phyloP scores from a whole-genome alignment of 495 filamentous ascomycete genomes.

The Xylaria telfairii region DNA sequence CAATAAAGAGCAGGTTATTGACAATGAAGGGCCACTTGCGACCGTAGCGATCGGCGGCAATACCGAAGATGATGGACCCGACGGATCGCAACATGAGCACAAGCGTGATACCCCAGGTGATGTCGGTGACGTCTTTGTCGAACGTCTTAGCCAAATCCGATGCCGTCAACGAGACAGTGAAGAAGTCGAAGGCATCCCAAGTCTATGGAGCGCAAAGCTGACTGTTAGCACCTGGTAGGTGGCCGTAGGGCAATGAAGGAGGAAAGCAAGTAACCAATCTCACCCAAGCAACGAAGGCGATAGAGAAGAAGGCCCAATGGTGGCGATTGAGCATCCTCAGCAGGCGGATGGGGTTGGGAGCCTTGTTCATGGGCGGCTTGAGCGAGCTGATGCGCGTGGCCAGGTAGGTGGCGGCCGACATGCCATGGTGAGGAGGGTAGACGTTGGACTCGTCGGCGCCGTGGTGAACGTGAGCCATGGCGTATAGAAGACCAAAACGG shows the following conservation, averaged over 20 bases:
- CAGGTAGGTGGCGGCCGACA: slow-evolving; percentile 67
- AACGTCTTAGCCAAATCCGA: slow-evolving; percentile 70
- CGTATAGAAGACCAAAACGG: not conserved
- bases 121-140: slow-evolving; percentile 70
- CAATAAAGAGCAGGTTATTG: slow-evolving; percentile 82
- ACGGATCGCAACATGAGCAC: slow-evolving; percentile 82
- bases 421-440: slow-evolving; percentile 50
- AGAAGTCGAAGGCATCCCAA: slow-evolving; percentile 93
- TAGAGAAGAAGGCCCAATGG: slow-evolving; percentile 87
- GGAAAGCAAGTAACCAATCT: slow-evolving; percentile 30
- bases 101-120: slow-evolving; percentile 90
- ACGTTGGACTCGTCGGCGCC: slow-evolving; percentile 28
- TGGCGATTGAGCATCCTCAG: slow-evolving; percentile 70
- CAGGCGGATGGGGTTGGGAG: slow-evolving; percentile 78
- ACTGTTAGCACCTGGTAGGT: not conserved
- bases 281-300: slow-evolving; percentile 75
- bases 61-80: slow-evolving; percentile 75
- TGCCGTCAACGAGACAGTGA: slow-evolving; percentile 83
- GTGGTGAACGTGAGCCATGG: slow-evolving; percentile 15
- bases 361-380: slow-evolving; percentile 76
- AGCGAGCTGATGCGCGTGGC: slow-evolving; percentile 74
- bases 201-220: slow-evolving; percentile 49
- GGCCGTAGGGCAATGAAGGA: not conserved
- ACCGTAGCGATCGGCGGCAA: slow-evolving; percentile 82
- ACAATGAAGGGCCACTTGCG: slow-evolving; percentile 88